A percentile compares a stretch with the other conserved stretches of the same genome.
Conservation (phyloP, 805 yeast genomes). For the Ogataea zsoltii region DNA sequence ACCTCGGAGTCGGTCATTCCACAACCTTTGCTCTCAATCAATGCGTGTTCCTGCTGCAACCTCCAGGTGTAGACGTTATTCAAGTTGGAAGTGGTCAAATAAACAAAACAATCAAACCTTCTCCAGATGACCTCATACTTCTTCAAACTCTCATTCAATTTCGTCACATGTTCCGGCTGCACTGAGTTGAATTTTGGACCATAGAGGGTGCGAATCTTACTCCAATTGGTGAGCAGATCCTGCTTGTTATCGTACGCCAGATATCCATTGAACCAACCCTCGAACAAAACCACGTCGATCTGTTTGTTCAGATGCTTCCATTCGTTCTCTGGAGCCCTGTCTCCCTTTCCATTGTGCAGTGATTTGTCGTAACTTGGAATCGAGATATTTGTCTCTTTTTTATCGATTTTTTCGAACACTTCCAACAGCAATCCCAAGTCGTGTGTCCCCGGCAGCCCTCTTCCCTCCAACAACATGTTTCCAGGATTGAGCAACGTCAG, state of each 20-base stretch:
- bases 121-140: conserved; percentile 58
- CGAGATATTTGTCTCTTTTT: conserved; percentile 30
- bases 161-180: conserved; percentile 24
- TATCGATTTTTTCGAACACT: conserved; percentile 36
- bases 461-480: conserved; percentile 55
- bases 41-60: conserved; percentile 66
- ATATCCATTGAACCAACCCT: conserved; percentile 95
- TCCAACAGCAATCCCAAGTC: conserved; percentile 53
- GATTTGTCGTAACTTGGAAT: conserved; percentile 84
- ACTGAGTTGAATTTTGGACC: conserved; percentile 22
- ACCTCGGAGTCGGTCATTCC: conserved; percentile 87
- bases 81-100: conserved; percentile 59
- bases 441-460: conserved; percentile 96
- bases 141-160: conserved; percentile 53
- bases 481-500: conserved; percentile 42
- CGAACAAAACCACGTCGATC: conserved; percentile 71
- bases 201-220: conserved; percentile 16
- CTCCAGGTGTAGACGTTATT: conserved; percentile 78
- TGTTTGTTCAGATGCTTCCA: conserved; percentile 41
- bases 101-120: conserved; percentile 59
- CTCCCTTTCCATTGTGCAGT: conserved; percentile 72
- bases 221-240: conserved; percentile 33
- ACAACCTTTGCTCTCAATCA: conserved; percentile 51
- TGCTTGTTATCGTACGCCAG: conserved; percentile 38
- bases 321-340: conserved; percentile 46